Conservation (phyloP, 345 rosid genomes). For the Populus simonii region DNA sequence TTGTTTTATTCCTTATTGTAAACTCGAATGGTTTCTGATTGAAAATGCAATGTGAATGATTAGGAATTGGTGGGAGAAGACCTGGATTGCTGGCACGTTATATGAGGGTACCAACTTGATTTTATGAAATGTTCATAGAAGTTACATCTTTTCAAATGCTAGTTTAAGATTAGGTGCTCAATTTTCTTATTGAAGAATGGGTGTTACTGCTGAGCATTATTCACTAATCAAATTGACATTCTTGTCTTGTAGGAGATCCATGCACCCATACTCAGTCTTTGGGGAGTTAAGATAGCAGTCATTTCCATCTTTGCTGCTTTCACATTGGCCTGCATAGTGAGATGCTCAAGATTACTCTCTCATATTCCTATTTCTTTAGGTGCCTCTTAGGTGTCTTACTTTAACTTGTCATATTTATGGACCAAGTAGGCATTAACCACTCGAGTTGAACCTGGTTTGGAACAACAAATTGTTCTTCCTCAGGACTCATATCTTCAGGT, state of each 20-base stretch:
- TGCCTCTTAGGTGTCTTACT: slow-evolving; percentile 1
- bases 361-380: not conserved
- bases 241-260: slow-evolving; percentile 61
- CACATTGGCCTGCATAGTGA: slow-evolving; percentile 78
- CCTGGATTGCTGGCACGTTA: slow-evolving; percentile 80
- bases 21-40: slow-evolving; percentile 20
- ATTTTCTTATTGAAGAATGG: not conserved
- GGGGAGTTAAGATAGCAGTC: slow-evolving; percentile 78
- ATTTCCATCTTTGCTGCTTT: slow-evolving; percentile 71
- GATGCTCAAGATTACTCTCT: slow-evolving; percentile 27
- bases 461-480: slow-evolving; percentile 95
- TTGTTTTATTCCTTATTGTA: slow-evolving; percentile 5
- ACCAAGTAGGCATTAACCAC: slow-evolving; percentile 72
- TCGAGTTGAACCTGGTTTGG: slow-evolving; percentile 90
- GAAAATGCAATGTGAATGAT: slow-evolving; percentile 28
- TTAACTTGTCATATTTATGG: slow-evolving; percentile 18
- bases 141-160: not conserved
- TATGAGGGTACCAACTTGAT: slow-evolving; percentile 66
- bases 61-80: slow-evolving; percentile 60
- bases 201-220: not conserved
- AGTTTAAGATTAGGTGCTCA: not conserved
- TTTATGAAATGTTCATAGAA: not conserved
- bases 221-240: slow-evolving; percentile 13
- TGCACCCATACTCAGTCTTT: slow-evolving; percentile 72
- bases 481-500: slow-evolving; percentile 97